A percentile compares a stretch with the other conserved stretches of the same genome.
These are phyloP conservation scores for Phalaenopsis aphrodite DNA, from an alignment of 106 monocot genomes.

Conservation along the genomic window DNA sequence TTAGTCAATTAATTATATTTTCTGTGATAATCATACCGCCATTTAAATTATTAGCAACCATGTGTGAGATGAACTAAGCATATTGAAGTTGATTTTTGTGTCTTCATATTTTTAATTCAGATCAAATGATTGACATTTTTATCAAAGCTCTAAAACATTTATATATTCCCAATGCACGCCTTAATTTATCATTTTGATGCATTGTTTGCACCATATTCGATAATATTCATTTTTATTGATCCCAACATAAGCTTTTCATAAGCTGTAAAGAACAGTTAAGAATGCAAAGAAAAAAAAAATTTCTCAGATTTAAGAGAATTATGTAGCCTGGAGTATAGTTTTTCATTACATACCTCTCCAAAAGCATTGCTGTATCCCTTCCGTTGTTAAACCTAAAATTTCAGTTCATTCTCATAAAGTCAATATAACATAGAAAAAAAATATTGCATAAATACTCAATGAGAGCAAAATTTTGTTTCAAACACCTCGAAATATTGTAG, in stretches of 20 bases:
- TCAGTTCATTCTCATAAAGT: neutral
- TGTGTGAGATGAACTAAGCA: too few species aligned
- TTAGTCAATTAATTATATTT: too few species aligned
- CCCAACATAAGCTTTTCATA: neutral
- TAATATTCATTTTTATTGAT: neutral
- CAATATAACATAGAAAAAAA: neutral
- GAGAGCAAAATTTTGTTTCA: neutral
- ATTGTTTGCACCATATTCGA: too few species aligned
- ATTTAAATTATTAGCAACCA: too few species aligned
- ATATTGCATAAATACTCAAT: neutral
- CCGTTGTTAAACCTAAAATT: slow-evolving; percentile 21
- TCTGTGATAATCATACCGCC: too few species aligned
- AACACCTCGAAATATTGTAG: slow-evolving; percentile 23
- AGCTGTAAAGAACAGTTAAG: neutral
- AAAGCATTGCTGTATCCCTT: slow-evolving; percentile 28
- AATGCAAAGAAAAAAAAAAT: neutral
- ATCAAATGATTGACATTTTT: too few species aligned
- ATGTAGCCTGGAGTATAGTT: neutral
- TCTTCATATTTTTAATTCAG: too few species aligned
- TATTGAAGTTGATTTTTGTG: too few species aligned
- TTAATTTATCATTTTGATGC: too few species aligned
- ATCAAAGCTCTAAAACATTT: too few species aligned
- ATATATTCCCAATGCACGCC: too few species aligned
- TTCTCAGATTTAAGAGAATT: neutral
- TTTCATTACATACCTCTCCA: slow-evolving; percentile 21